These are phyloP conservation scores for Hyparrhenia diplandra DNA, from an alignment of 176 grass and related monocot genomes.

Conservation along the genomic window DNA sequence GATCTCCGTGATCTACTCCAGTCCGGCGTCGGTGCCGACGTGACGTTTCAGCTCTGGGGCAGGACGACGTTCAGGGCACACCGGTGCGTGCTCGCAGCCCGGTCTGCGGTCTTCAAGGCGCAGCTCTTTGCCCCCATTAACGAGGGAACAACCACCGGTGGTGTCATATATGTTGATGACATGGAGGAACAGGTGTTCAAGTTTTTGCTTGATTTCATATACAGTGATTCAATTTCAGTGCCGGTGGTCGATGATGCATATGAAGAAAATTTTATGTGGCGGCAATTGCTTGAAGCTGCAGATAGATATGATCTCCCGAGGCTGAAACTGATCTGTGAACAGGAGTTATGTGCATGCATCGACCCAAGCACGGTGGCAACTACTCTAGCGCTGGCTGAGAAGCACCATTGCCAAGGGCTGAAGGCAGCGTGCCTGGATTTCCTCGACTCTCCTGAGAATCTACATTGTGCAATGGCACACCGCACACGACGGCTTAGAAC, in stretches of 20 bases:
- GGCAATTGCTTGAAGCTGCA: constrained; percentile 33
- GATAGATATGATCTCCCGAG: constrained; percentile 36
- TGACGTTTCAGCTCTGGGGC: too few relatives aligned
- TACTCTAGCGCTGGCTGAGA: not conserved
- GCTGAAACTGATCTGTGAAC: constrained; percentile 33
- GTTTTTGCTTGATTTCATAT: constrained; percentile 29
- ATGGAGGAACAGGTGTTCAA: constrained; percentile 35
- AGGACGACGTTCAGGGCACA: too few relatives aligned
- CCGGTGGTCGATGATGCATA: not conserved
- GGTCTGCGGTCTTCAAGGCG: too few relatives aligned
- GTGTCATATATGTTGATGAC: constrained; percentile 29
- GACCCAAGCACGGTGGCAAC: not conserved
- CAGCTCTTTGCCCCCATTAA: too few relatives aligned
- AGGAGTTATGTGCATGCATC: not conserved
- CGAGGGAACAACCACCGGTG: too few relatives aligned
- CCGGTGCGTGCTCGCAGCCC: too few relatives aligned
- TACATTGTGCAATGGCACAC: not conserved
- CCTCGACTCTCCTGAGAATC: not conserved
- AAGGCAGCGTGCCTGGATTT: not conserved
- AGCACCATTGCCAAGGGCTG: not conserved
- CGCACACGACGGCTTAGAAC: constrained; percentile 10
- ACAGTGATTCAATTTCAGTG: constrained; percentile 29
- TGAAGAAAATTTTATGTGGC: not conserved
- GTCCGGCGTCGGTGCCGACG: too few relatives aligned
- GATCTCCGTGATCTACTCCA: too few relatives aligned